Conservation (phyloP, 495 filamentous ascomycete species). For the Talaromyces proteolyticus region DNA sequence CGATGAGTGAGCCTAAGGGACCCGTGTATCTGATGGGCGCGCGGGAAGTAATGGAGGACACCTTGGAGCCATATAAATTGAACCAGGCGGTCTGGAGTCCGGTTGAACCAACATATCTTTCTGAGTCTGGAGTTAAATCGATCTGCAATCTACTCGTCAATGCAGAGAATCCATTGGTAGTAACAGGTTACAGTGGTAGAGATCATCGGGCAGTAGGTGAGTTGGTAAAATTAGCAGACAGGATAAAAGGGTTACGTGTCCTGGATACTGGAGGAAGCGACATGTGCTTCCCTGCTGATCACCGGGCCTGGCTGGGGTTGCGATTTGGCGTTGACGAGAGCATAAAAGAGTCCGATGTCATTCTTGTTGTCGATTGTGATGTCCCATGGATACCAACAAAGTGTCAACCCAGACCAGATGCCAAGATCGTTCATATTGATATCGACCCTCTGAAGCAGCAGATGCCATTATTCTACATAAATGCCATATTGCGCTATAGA, state of each 20-base stretch:
- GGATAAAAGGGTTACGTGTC: slow-evolving; percentile 71
- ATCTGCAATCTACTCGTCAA: slow-evolving; percentile 63
- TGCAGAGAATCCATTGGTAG: slow-evolving; percentile 69
- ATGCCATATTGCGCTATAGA: slow-evolving; percentile 65
- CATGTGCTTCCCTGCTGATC: slow-evolving; percentile 89
- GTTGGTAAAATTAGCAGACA: slow-evolving; percentile 71
- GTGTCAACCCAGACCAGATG: slow-evolving; percentile 44
- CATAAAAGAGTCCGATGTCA: slow-evolving; percentile 73
- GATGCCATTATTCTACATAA: slow-evolving; percentile 78
- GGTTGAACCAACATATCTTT: slow-evolving; percentile 56
- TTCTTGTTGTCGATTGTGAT: slow-evolving; percentile 82
- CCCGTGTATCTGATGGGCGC: slow-evolving; percentile 64
- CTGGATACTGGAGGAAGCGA: slow-evolving; percentile 88
- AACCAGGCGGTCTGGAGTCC: slow-evolving; percentile 57
- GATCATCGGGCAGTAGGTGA: slow-evolving; percentile 60
- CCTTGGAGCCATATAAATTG: slow-evolving; percentile 59
- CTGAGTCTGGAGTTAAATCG: slow-evolving; percentile 36
- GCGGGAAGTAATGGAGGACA: slow-evolving; percentile 47
- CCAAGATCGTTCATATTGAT: slow-evolving; percentile 76
- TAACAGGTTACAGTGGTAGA: slow-evolving; percentile 80
- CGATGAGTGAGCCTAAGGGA: slow-evolving; percentile 57
- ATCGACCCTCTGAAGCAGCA: slow-evolving; percentile 82
- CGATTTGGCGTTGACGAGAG: slow-evolving; percentile 68
- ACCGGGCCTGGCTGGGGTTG: slow-evolving; percentile 67
- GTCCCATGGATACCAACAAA: slow-evolving; percentile 67